Conservation (phyloP, 2,329 filamentous ascomycete genomes). For the Trichoderma sp. region DNA sequence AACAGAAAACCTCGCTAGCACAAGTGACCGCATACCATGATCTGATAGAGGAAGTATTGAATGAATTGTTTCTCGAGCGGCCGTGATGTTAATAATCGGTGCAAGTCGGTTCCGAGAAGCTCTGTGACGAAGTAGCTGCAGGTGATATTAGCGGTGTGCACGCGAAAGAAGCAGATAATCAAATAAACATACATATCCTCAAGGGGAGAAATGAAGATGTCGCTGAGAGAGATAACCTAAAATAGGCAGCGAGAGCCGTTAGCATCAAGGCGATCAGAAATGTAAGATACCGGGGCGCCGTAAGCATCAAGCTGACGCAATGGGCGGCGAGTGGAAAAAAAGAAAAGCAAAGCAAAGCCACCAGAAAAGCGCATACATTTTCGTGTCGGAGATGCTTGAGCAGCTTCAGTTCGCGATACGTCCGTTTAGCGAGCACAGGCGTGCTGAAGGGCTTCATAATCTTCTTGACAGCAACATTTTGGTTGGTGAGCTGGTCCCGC, state of each 20-base stretch:
- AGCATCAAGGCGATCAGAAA: background rate
- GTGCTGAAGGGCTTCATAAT: conserved; percentile 99
- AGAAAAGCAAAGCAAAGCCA: background rate
- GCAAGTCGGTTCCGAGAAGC: conserved; percentile 92
- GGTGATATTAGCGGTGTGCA: conserved; percentile 22
- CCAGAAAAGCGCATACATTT: conserved; percentile 63
- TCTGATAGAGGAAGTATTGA: conserved; percentile 99
- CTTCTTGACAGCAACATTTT: conserved; percentile 98
- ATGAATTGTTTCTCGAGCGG: conserved; percentile 99
- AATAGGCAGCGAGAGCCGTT: conserved; percentile 18
- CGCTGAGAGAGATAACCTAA: conserved; percentile 94
- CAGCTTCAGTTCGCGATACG: conserved; percentile 95
- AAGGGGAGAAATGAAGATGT: conserved; percentile 98
- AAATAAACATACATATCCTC: conserved; percentile 81
- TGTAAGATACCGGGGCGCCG: conserved; percentile 20
- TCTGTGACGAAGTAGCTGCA: conserved; percentile 95
- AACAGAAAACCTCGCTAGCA: background rate
- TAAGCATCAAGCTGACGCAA: conserved; percentile 2
- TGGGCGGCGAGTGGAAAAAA: background rate
- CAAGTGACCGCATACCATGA: conserved; percentile 68
- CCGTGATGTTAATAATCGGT: conserved; percentile 90
- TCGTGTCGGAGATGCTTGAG: conserved; percentile 96
- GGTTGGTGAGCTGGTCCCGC: conserved; percentile 94
- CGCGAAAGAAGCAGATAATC: background rate
- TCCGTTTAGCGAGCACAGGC: conserved; percentile 95